Percentiles rank a stretch among this genome's conserved stretches.
These are phyloP conservation scores for Glycine latifolia DNA, from an alignment of 306 rosid genomes.

Conservation along the genomic window DNA sequence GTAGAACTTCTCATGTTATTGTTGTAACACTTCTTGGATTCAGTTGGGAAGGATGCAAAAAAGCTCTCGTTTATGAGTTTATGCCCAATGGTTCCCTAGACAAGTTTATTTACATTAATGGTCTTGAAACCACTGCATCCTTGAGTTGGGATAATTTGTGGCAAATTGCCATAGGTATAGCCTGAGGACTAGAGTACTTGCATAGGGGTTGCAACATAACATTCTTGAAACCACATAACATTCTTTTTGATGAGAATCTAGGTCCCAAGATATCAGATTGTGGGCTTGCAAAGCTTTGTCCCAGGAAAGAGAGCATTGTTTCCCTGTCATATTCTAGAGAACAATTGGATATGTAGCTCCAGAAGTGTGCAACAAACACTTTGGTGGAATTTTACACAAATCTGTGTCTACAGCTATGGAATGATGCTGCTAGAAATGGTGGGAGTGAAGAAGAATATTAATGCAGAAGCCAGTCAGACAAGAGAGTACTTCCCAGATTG, in stretches of 20 bases:
- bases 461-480: not conserved
- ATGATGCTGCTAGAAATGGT: conserved; percentile 37
- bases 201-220: no score
- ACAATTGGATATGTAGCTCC: conserved; percentile 59
- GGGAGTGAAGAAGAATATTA: not conserved
- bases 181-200: conserved; percentile 53
- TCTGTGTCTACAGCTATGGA: conserved; percentile 60
- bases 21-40: conserved; percentile 56
- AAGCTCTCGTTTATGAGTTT: not conserved
- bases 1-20: conserved; percentile 41
- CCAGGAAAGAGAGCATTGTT: conserved; percentile 41
- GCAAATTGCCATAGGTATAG: conserved; percentile 40
- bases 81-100: conserved; percentile 65
- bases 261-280: conserved; percentile 52
- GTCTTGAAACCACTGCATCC: not conserved
- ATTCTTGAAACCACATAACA: no score
- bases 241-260: no score
- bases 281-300: conserved; percentile 54
- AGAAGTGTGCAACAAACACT: conserved; percentile 48
- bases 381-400: conserved; percentile 55
- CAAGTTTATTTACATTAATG: conserved; percentile 44
- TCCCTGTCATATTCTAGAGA: conserved; percentile 47
- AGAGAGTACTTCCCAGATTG: conserved; percentile 46
- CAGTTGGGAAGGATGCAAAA: conserved; percentile 49
- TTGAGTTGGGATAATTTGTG: conserved; percentile 45